These are phyloP conservation scores for Phialophora expanda DNA, from an alignment of 2,329 filamentous ascomycete genomes.

Conservation along the genomic window DNA sequence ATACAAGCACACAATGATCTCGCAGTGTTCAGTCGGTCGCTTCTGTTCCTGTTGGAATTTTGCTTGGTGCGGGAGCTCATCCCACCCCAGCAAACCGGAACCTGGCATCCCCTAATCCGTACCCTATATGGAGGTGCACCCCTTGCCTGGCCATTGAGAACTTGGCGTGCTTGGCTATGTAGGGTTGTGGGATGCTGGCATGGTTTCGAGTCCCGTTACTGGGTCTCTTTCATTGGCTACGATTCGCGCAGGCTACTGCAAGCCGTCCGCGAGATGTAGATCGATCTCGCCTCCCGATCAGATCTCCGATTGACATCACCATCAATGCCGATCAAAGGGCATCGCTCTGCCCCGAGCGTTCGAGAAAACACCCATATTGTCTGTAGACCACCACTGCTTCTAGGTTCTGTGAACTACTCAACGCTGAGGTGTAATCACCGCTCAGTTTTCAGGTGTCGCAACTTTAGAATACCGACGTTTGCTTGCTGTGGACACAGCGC, in stretches of 20 bases:
- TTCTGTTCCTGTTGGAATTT: not conserved
- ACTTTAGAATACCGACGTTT: not conserved
- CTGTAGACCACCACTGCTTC: not conserved
- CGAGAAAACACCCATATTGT: not conserved
- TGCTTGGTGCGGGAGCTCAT: not conserved
- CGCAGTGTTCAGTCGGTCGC: not conserved
- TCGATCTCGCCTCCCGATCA: slow-evolving; percentile 20
- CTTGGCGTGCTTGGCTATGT: too few relatives aligned
- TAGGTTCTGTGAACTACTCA: not conserved
- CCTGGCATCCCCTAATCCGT: not conserved
- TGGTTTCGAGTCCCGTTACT: not conserved
- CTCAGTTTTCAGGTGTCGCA: not conserved
- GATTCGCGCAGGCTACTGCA: not conserved
- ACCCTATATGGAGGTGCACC: not conserved
- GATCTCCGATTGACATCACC: slow-evolving; percentile 23
- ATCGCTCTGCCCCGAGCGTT: not conserved
- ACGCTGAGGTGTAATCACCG: not conserved
- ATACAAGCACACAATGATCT: not conserved
- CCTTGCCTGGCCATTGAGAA: not conserved
- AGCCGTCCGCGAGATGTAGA: not conserved
- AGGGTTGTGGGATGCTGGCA: not conserved
- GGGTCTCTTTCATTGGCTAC: not conserved
- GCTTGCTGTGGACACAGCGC: not conserved
- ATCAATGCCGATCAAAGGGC: not conserved
- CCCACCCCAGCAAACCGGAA: not conserved